Conservation (phyloP, 805 yeast genomes). For the Saccharomyces cerevisiae region DNA sequence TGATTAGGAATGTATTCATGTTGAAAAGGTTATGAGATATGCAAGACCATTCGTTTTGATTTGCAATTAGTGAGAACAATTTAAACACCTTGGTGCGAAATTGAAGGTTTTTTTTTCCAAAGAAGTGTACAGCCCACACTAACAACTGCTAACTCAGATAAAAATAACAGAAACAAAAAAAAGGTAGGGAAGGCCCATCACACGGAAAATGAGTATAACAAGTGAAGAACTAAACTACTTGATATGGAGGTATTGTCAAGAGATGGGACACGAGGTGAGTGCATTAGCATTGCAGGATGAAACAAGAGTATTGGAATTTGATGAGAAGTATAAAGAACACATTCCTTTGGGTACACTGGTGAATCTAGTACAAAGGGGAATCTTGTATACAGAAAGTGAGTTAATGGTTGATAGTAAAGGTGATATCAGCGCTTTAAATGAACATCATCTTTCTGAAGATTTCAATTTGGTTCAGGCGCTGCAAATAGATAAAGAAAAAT, state of each 20-base stretch:
- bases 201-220: conserved; percentile 59
- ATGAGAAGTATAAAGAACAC: conserved; percentile 37
- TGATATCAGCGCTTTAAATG: conserved; percentile 21
- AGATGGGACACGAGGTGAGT: conserved; percentile 65
- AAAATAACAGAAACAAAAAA: background rate
- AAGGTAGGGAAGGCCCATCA: background rate
- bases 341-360: conserved; percentile 80
- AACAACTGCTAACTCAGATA: background rate
- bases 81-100: background rate
- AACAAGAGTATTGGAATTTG: conserved; percentile 52
- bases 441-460: conserved; percentile 20
- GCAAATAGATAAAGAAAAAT: conserved; percentile 33
- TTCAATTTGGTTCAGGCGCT: conserved; percentile 51
- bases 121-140: background rate
- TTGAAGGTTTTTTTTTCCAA: background rate
- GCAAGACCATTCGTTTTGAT: background rate
- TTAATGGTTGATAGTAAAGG: conserved; percentile 35
- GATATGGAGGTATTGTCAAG: conserved; percentile 88
- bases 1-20: background rate
- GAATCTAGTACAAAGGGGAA: conserved; percentile 76
- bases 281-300: conserved; percentile 78
- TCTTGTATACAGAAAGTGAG: conserved; percentile 67
- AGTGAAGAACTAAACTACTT: conserved; percentile 82
- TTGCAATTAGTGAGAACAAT: background rate
- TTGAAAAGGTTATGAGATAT: background rate